Evolutionary conservation across 306 rosid species (phyloP), one percentile per base, ranked within the genome.

Genomic region (Fagus sylvatica): DNA sequence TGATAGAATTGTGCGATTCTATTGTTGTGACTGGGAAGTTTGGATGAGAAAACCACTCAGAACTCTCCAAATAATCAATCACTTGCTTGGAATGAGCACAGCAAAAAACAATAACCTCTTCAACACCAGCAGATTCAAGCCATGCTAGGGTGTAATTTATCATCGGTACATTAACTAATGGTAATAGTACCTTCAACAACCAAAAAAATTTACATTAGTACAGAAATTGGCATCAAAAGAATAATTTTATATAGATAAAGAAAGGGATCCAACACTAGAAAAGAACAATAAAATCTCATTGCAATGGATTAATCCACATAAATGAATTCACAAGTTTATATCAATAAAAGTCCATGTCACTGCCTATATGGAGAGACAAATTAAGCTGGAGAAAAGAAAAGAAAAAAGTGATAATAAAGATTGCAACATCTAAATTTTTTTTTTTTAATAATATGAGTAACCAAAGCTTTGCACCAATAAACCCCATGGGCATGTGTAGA

Each of bases 41-140:
- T 1, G 97, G 94, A 53, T 89, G 96, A 30, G 94, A 85, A 49
- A 93, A 53, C 99, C 98, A 93, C 80, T 87, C 96, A 4, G 94
- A 88, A 72, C 77, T 89, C 79, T 93, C 90, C 91, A 96, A 82
- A 86, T 90, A 93, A 86, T 62, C 77, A 73, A 87, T 90, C 73
- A 96, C 97, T 84, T 96, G 99, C 73, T 90, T 91, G 5, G 99
- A 83, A 76, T 96, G 96, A 81, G 98, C 90, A 70, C 98, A 96
- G 74, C 98, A 93, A 82, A 96, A 96, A 32, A 93, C 97, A 56
- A 93, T 88, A 74, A 96, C 99, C 88, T 96, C 99, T 80, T 93
- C 99, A 4, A 96, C 92, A 22, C 97, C 98, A 1, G 99, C 98
- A 2, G 97, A 96, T 87, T 96, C 99, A 32, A 96, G 97, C 98